Base-by-base conservation (phyloP, 2,329 filamentous ascomycete genomes). In the Chaetomiaceae sp. region DNA sequence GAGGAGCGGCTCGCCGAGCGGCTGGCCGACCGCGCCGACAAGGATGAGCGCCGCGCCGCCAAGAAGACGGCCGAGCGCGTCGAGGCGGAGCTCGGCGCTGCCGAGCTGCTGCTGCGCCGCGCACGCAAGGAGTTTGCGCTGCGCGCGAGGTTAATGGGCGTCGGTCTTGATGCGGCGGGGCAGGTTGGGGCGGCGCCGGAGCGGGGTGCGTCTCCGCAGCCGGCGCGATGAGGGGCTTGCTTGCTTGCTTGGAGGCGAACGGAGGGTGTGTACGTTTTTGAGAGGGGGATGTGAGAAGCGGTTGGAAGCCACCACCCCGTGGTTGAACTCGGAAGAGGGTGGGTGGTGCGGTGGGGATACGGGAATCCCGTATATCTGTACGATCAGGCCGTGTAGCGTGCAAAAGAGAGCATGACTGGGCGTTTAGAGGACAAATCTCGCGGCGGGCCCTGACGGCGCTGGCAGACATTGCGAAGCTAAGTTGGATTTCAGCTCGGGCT, bases 1-100 rank as follows among this genome's bases (percentile, higher is more conserved):
- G 78, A 81, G 42, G 79, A 89, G 64, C 70, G 78, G 35, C 71
- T 79, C 56, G 72, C 63, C 11, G 68, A 71, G 42, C 73, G 76
- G 47, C 73, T 80, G 39, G 66, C 67, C 24, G 74, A 79, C 63
- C 75, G 75, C 46, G 66, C 69, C 26, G 69, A 67, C 29, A 87
- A 86, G 64, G 69, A 76, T 33, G 71, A 76, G 55, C 69, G 79
- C 43, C 68, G 59, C 47, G 57, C 59, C 24, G 30, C 50, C 15
- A 45, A 38, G 38, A 38, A 47, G 20, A 29, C 53, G 43, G 53
- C 47, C 3, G 35, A 47, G 8, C 29, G 9, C 15, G 38, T 38
- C 14, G 47, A 53, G 41, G 14, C 19, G 11, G 41, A 56, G 60
- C 52, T 58, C 46, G 26, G 59, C 55, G 15, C 57, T 50, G 38